Percentiles rank a stretch among this genome's conserved stretches.
Evolutionary conservation across 495 filamentous ascomycete species (phyloP).

Genomic region (Aspergillus bridgeri): DNA sequence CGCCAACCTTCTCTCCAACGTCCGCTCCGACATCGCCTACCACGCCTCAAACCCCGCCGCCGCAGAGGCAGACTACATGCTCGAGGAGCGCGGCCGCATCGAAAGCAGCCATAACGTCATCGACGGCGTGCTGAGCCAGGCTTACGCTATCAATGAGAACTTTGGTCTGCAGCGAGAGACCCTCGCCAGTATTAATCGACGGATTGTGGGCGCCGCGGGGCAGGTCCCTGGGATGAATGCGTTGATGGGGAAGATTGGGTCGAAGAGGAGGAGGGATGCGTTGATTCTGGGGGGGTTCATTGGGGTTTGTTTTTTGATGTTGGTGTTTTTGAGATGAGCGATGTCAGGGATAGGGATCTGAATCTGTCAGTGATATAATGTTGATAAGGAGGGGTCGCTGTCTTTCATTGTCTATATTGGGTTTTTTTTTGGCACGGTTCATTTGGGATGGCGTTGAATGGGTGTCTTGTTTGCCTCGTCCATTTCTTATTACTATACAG

Average conservation of each 20-base stretch:
- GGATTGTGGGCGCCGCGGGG: constrained; percentile 83
- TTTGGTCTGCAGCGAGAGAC: constrained; percentile 86
- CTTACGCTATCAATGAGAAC: constrained; percentile 92
- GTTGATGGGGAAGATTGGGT: constrained; percentile 88
- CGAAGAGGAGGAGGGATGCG: constrained; percentile 92
- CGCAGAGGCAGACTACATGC: constrained; percentile 93
- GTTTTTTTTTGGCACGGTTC: background rate
- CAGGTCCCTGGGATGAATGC: constrained; percentile 91
- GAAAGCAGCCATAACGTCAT: constrained; percentile 84
- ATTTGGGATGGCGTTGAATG: constrained; percentile 14
- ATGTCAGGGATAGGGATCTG: too few species aligned
- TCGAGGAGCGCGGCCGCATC: constrained; percentile 79
- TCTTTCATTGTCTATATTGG: background rate
- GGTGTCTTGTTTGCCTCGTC: background rate
- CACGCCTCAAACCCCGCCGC: constrained; percentile 72
- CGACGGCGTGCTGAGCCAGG: constrained; percentile 90
- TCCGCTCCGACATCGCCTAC: constrained; percentile 91
- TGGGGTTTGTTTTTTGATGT: constrained; percentile 81
- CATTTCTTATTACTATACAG: constrained; percentile 14
- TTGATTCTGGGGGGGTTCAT: constrained; percentile 90
- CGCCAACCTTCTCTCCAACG: constrained; percentile 85
- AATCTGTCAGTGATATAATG: too few species aligned
- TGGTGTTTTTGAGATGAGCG: constrained; percentile 76
- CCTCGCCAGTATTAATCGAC: constrained; percentile 77
- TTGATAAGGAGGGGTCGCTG: background rate